phyloP scores from a whole-genome alignment of 805 yeast species.

The Ogataea parapolymorpha region DNA sequence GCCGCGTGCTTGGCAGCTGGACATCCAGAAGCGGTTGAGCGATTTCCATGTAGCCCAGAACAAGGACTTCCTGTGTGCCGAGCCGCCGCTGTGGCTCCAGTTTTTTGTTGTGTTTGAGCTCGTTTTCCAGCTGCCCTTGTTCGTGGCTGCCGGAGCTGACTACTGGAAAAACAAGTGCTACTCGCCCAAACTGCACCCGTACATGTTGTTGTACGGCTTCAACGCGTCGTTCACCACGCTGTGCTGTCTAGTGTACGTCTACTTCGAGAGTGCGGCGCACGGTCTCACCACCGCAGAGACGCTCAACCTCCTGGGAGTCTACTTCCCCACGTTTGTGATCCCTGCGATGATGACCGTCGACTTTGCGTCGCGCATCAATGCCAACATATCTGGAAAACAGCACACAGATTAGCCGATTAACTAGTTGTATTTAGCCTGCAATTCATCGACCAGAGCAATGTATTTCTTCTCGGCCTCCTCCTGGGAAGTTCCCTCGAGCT shows the following conservation, averaged over 20 bases:
- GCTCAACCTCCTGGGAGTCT: conserved; percentile 47
- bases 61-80: conserved; percentile 64
- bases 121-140: conserved; percentile 75
- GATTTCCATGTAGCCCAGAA: conserved; percentile 60
- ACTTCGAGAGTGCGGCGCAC: conserved; percentile 32
- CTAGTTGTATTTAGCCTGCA: conserved; percentile 50
- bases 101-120: conserved; percentile 72
- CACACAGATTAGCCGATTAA: background rate
- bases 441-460: conserved; percentile 63
- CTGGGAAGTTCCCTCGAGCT: conserved; percentile 77
- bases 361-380: conserved; percentile 23
- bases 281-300: conserved; percentile 40
- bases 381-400: conserved; percentile 1
- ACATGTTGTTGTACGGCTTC: conserved; percentile 64
- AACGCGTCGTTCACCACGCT: conserved; percentile 81
- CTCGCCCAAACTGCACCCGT: conserved; percentile 23
- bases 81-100: conserved; percentile 61
- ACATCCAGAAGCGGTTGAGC: conserved; percentile 47
- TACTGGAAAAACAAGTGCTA: conserved; percentile 19
- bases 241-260: conserved; percentile 60
- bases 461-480: conserved; percentile 88
- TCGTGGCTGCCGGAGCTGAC: conserved; percentile 44
- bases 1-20: conserved; percentile 47
- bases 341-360: conserved; percentile 59
- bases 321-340: conserved; percentile 68